These are phyloP conservation scores for Pseudogymnoascus sp. DNA, from an alignment of 2,329 filamentous ascomycete species.

Conservation along the genomic window DNA sequence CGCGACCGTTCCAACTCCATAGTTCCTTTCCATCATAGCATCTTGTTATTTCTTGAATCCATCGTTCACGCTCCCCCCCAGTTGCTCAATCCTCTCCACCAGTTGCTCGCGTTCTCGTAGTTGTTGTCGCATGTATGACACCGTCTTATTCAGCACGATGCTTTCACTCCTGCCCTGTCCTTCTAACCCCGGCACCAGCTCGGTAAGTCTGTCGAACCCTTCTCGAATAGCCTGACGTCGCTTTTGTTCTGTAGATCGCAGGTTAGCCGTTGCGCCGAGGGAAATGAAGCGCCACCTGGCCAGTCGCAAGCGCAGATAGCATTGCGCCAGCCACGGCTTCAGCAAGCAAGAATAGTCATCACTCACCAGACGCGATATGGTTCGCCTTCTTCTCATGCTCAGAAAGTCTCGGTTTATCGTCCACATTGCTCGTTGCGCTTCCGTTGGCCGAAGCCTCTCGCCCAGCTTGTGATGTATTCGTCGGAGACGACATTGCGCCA, in stretches of 20 bases:
- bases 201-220: slow-evolving; percentile 60
- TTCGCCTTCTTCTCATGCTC: slow-evolving; percentile 67
- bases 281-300: neutral
- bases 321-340: neutral
- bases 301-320: neutral
- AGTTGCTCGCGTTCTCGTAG: slow-evolving; percentile 42
- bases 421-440: slow-evolving; percentile 11
- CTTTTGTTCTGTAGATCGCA: slow-evolving; percentile 39
- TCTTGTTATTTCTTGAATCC: slow-evolving; percentile 12
- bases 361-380: slow-evolving; percentile 52
- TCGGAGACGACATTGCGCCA: neutral
- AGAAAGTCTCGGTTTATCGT: slow-evolving; percentile 56
- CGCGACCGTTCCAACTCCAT: neutral
- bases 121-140: slow-evolving; percentile 45
- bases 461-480: neutral
- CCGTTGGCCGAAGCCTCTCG: neutral
- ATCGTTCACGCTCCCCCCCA: slow-evolving; percentile 40
- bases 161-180: slow-evolving; percentile 64
- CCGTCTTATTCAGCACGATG: slow-evolving; percentile 53
- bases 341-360: neutral
- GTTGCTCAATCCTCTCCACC: slow-evolving; percentile 41
- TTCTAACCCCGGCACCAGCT: slow-evolving; percentile 59
- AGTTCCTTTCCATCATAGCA: neutral
- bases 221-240: slow-evolving; percentile 47
- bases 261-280: neutral